Base-by-base conservation (phyloP, 176 grass and related monocot species). In the Oryza brachyantha region DNA sequence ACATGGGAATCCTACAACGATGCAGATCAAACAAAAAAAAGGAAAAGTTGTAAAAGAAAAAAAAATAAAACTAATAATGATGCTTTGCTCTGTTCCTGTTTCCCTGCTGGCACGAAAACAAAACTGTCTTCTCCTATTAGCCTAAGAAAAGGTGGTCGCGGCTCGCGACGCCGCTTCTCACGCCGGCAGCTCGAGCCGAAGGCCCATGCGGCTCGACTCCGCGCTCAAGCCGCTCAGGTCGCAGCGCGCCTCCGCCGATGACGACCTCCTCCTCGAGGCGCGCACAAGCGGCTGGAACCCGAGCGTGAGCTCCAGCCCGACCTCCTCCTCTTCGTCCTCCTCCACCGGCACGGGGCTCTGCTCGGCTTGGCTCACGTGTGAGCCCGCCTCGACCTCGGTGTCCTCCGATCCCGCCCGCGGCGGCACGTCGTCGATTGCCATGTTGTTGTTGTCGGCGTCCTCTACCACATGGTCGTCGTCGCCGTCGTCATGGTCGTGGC, bases 281-380 rank as follows among this genome's bases (percentile, higher is more conserved):
- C 78, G 66, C 35, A 34, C 4, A 24, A 52, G 41, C 8, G 54
- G 78, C 31, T 64, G 31, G 41, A 92, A 62, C 13, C 90, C 90
- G 10, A 92, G 86, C 26, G 90, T 86, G 13, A 92, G 83, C 17
- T 88, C 86, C 26, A 92, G 86, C 25, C 48, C 83, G 4, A 85
- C 63, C 22, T 76, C 72, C 21, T 77, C 73, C 13, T 68, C 75
- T 0, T 31, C 61, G 8, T 26, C 32, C 8, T 26, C 32, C 8
- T 19, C 40, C 57, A 5, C 28, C 26, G 12, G 29, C 38, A 5
- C 17, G 5, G 68, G 65, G 75, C 78, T 84, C 35, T 34, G 86
- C 78, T 83, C 86, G 21, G 79, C 90, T 29, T 88, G 90, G 86
- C 90, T 92, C 5, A 92, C 90, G 75, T 92, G 83, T 37, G 90